Conservation (phyloP, 2,329 filamentous ascomycete species). For the Scytalidium lignicola region DNA sequence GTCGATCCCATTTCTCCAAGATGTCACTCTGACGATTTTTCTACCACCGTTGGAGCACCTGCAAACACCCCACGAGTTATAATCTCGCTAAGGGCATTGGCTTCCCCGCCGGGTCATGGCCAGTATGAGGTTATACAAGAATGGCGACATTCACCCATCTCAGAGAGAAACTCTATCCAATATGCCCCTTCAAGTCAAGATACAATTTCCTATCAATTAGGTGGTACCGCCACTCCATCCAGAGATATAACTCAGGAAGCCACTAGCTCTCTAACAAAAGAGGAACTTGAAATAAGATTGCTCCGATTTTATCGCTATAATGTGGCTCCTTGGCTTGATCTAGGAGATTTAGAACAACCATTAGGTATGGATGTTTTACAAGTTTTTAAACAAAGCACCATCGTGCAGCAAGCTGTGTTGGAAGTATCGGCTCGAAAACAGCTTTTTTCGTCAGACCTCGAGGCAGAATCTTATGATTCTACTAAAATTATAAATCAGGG, state of each 20-base stretch:
- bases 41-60: not conserved
- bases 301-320: slow-evolving; percentile 3
- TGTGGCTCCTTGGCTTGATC: slow-evolving; percentile 6
- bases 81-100: not conserved
- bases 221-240: not conserved
- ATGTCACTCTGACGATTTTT: not conserved
- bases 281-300: not conserved
- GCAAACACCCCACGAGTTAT: not conserved
- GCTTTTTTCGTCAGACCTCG: not conserved
- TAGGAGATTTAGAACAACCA: slow-evolving; percentile 1
- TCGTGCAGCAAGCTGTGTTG: not conserved
- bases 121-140: not conserved
- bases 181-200: not conserved
- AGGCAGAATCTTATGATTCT: not conserved
- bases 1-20: not conserved
- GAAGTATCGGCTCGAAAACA: not conserved
- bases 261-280: not conserved
- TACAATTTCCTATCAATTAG: not conserved
- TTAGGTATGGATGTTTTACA: slow-evolving; percentile 2
- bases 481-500: not conserved
- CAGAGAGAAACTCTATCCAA: not conserved
- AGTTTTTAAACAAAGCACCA: not conserved
- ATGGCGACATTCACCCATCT: not conserved
- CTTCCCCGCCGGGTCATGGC: not conserved
- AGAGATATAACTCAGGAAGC: not conserved